phyloP scores from a whole-genome alignment of 768 basidiomycete genomes.

The Tricholoma sp. region DNA sequence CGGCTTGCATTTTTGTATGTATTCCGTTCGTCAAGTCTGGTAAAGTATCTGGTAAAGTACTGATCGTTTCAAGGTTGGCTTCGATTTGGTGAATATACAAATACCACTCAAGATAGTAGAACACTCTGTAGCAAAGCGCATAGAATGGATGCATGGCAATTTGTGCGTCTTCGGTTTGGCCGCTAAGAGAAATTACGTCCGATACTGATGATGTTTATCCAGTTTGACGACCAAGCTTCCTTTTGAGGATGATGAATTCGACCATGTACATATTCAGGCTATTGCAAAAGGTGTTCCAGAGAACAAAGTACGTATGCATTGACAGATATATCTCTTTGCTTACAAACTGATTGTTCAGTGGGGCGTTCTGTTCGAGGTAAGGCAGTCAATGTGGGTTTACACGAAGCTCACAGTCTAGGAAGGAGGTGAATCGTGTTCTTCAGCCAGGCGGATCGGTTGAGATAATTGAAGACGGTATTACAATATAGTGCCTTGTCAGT shows the following conservation, averaged over 20 bases:
- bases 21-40: background rate
- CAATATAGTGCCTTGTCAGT: background rate
- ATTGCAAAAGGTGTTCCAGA: slow-evolving; percentile 69
- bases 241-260: slow-evolving; percentile 80
- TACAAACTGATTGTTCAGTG: slow-evolving; percentile 39
- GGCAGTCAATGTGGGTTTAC: slow-evolving; percentile 4
- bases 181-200: background rate
- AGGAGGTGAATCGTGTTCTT: slow-evolving; percentile 73
- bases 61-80: slow-evolving; percentile 51
- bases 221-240: slow-evolving; percentile 74
- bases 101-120: slow-evolving; percentile 51
- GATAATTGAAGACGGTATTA: slow-evolving; percentile 66
- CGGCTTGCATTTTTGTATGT: slow-evolving; percentile 57
- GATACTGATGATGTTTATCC: slow-evolving; percentile 3
- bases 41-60: background rate
- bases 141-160: slow-evolving; percentile 74
- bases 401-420: slow-evolving; percentile 1
- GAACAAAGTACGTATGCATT: slow-evolving; percentile 50
- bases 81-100: slow-evolving; percentile 75
- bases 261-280: slow-evolving; percentile 68
- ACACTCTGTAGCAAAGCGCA: slow-evolving; percentile 45
- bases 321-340: slow-evolving; percentile 1
- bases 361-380: slow-evolving; percentile 62
- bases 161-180: slow-evolving; percentile 41
- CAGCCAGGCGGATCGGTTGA: slow-evolving; percentile 68